Percentiles rank a stretch among this genome's conserved stretches.
Evolutionary conservation across 768 basidiomycete species (phyloP).

Genomic region (Lentinus tigrinus): DNA sequence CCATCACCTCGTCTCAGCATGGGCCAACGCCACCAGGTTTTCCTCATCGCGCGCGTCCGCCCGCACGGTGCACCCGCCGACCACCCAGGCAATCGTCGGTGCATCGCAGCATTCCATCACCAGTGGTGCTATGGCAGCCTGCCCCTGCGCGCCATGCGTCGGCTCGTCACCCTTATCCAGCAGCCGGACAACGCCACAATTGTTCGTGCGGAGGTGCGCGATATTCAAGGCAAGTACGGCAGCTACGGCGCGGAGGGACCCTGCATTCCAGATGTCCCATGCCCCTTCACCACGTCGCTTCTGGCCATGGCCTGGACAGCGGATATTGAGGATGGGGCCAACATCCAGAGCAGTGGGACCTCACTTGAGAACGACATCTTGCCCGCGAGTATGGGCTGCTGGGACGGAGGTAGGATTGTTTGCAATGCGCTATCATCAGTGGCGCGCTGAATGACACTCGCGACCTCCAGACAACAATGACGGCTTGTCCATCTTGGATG

Average conservation of each 20-base stretch:
- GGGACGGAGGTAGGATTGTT: constrained; percentile 24
- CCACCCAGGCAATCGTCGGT: constrained; percentile 33
- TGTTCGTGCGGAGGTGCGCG: constrained; percentile 34
- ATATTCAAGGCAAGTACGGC: constrained; percentile 33
- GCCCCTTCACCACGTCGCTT: constrained; percentile 33
- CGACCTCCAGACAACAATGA: constrained; percentile 32
- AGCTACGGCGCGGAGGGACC: constrained; percentile 9
- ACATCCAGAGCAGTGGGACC: constrained; percentile 17
- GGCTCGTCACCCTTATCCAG: constrained; percentile 34
- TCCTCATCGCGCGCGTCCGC: constrained; percentile 36
- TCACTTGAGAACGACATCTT: constrained; percentile 21
- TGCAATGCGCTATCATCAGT: not conserved
- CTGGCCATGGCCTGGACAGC: constrained; percentile 30
- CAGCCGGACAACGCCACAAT: constrained; percentile 37
- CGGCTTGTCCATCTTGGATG: constrained; percentile 35
- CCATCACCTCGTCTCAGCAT: constrained; percentile 18
- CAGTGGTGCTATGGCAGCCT: constrained; percentile 40
- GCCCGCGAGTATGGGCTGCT: constrained; percentile 26
- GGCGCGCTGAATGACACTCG: not conserved
- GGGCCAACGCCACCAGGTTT: constrained; percentile 43
- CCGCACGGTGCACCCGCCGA: constrained; percentile 19
- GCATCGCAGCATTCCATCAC: constrained; percentile 40
- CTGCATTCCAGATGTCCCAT: constrained; percentile 26
- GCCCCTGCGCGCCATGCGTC: constrained; percentile 32
- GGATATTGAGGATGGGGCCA: constrained; percentile 23